Base-by-base conservation (phyloP, 352 stramenopile genomes). In the Globisporangium paddicum region DNA sequence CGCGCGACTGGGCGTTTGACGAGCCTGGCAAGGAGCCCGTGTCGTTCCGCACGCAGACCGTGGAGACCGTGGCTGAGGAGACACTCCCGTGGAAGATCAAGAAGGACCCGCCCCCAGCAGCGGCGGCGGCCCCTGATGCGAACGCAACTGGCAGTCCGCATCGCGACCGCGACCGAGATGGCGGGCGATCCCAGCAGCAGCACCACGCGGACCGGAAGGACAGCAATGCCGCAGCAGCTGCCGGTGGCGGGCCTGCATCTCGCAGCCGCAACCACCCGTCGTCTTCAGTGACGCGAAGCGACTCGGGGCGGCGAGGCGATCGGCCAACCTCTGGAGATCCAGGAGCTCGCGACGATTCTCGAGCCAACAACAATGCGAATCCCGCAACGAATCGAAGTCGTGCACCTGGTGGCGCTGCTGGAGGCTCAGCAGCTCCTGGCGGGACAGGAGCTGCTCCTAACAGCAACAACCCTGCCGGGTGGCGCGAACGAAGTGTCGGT, bases 21-120 rank as follows among this genome's bases (percentile, higher is more conserved):
- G 86, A 95, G 51, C 86, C 86, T 35, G 85, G 85, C 1, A 95
- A 93, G 47, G 86, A 95, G 58, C 86, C 86, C 25, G 74, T 95
- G 19, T 82, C 83, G 28, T 95, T 95, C 67, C 86, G 82, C 34
- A 93, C 83, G 21, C 86, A 95, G 45, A 93, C 68, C 13, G 77
- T 95, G 9, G 82, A 93, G 57, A 60, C 80, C 14, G 75, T 95
- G 19, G 55, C 71, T 18, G 86, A 95, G n/a, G 86, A 95, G 30
- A 68, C 28, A 28, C 60, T 91, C 7, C 85, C 83, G 19, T 89
- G 80, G 74, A 93, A 89, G 64, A 72, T 56, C 35, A 78, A 79
- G 28, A 86, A 85, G 26, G 77, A 94, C 23, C 55, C 61, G 11
- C 37, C 25, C 3, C 34, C 45, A 46, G 28, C 63, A 9, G 28